Base-by-base conservation (phyloP, 371 early-diverging fungal genomes). In the Mucor circinelloides region DNA sequence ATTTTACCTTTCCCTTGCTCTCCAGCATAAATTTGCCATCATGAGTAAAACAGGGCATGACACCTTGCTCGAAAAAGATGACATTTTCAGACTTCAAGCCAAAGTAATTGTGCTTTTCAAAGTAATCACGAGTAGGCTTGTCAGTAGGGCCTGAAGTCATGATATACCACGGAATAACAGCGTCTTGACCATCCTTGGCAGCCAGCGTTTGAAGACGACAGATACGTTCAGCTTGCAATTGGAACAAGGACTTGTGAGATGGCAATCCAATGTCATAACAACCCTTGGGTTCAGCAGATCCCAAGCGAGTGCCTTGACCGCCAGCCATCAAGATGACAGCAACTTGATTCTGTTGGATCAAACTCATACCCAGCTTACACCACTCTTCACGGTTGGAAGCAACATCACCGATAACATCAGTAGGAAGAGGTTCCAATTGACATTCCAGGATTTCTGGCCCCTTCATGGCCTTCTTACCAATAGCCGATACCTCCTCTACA, bases 101-200 rank as follows among this genome's bases (percentile, higher is more conserved):
- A 77, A 92, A 94, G 69, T 77, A 93, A 30, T 79, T 71, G 72
- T 93, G 66, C 38, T 84, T 60, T 63, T 81, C 72, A 75, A 94
- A 91, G 71, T 85, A 93, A 0, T 63, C 63, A 42, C 85, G 88
- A 19, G 94, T 91, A 7, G 86, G 84, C 2, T 63, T 60, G 54
- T 86, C 78, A 5, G 94, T 94, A 13, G 94, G 90, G 5, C 89
- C 93, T 8, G 90, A 89, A 44, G 92, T 91, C 94, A 93, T 94
- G 46, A 94, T 88, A 68, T 90, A 91, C 91, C 92, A 93, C 30
- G 91, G 90, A 42, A 93, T 85, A 28, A 87, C 73, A n/a, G 85
- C 82, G 8, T 58, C 48, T 10, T 50, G 23, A 4, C 48, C 48
- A 5, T 74, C 68, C 46, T 71, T 70, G 48, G 46, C 64, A 7